Conservation (phyloP, 2,329 filamentous ascomycete genomes). For the Sporothrix humicola region DNA sequence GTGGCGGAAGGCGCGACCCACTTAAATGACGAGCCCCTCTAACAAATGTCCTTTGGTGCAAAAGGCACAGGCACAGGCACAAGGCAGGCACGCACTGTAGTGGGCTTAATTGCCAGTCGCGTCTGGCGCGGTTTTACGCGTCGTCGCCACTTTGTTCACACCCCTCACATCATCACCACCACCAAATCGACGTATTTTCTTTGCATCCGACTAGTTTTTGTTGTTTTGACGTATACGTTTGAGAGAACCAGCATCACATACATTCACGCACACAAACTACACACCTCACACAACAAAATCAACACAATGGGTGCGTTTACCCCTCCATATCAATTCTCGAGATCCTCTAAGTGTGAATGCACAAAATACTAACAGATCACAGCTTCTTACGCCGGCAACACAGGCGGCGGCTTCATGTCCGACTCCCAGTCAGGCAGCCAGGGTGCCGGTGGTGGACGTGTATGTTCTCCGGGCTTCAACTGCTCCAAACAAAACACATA, state of each 20-base stretch:
- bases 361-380: slow-evolving; percentile 3
- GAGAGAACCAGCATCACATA: not conserved
- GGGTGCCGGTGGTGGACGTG: slow-evolving; percentile 47
- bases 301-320: slow-evolving; percentile 24
- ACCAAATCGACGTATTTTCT: not conserved
- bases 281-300: not conserved
- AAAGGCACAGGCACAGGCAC: not conserved
- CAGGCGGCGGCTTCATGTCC: slow-evolving; percentile 67
- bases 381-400: slow-evolving; percentile 62
- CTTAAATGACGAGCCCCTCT: slow-evolving; percentile 25
- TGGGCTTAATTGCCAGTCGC: slow-evolving; percentile 34
- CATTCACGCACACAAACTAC: too few species aligned
- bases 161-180: slow-evolving; percentile 6
- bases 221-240: slow-evolving; percentile 1
- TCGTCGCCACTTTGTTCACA: slow-evolving; percentile 22
- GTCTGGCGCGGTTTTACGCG: slow-evolving; percentile 32
- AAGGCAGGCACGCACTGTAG: not conserved
- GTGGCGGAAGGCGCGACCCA: slow-evolving; percentile 28
- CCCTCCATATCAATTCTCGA: not conserved
- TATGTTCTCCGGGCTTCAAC: not conserved
- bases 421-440: slow-evolving; percentile 67
- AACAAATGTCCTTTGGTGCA: not conserved
- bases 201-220: not conserved
- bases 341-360: too few species aligned
- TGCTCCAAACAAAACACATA: too few species aligned